These are phyloP conservation scores for Tolypocladium guangdongense DNA, from an alignment of 2,329 filamentous ascomycete genomes.

Conservation along the genomic window DNA sequence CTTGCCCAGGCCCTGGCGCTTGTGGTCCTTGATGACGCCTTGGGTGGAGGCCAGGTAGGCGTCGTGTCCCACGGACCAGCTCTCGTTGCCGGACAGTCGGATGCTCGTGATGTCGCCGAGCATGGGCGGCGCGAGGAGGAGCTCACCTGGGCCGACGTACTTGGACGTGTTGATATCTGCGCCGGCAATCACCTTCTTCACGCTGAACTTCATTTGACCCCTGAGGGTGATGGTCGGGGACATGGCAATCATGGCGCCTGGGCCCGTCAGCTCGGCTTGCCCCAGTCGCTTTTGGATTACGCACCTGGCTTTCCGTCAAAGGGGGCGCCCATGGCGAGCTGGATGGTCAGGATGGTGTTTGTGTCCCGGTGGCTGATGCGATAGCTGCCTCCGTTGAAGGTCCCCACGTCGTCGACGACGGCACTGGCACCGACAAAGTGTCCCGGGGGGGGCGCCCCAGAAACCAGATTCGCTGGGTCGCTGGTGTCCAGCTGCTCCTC, in stretches of 20 bases:
- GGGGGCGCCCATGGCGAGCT: conserved; percentile 82
- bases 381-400: conserved; percentile 92
- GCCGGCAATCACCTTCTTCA: conserved; percentile 83
- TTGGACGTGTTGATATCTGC: conserved; percentile 69
- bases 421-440: conserved; percentile 54
- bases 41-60: conserved; percentile 78
- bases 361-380: conserved; percentile 85
- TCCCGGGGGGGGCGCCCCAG: conserved; percentile 29
- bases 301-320: conserved; percentile 66
- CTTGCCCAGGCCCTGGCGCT: conserved; percentile 76
- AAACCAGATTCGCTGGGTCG: conserved; percentile 20
- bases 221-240: conserved; percentile 75
- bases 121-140: conserved; percentile 69
- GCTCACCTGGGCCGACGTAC: conserved; percentile 82
- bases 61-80: conserved; percentile 81
- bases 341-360: conserved; percentile 81
- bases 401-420: conserved; percentile 76
- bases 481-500: conserved; percentile 12
- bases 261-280: background rate
- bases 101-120: conserved; percentile 82
- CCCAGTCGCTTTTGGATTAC: background rate
- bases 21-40: conserved; percentile 79
- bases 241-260: conserved; percentile 90
- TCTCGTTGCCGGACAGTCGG: conserved; percentile 57
- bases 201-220: conserved; percentile 71